Percentiles rank a stretch among this genome's conserved stretches.
Evolutionary conservation across 2,329 filamentous ascomycete species (phyloP).

Genomic region (Fusarium keratoplasticum): DNA sequence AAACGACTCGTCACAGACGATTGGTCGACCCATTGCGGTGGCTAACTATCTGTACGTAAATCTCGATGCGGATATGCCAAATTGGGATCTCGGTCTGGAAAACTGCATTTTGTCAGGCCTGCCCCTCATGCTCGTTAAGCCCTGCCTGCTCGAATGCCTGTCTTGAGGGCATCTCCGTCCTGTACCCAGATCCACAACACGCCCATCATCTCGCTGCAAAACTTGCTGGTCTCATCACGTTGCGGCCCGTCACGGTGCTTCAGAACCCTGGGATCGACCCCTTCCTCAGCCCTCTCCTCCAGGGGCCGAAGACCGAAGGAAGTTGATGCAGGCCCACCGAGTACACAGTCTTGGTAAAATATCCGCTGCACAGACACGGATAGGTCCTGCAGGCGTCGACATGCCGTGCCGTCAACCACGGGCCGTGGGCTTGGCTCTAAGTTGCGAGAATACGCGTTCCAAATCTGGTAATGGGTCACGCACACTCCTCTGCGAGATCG

Average conservation of each 20-base stretch:
- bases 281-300: slow-evolving; percentile 1
- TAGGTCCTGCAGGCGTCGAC: not conserved
- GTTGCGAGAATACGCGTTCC: slow-evolving; percentile 17
- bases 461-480: slow-evolving; percentile 30
- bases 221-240: slow-evolving; percentile 9
- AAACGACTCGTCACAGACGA: slow-evolving; percentile 5
- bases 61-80: slow-evolving; percentile 15
- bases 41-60: slow-evolving; percentile 27
- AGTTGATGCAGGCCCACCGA: not conserved
- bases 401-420: not conserved
- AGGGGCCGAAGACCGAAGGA: not conserved
- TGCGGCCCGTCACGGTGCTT: not conserved
- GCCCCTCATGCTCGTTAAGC: slow-evolving; percentile 7
- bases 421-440: slow-evolving; percentile 8
- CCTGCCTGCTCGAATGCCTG: not conserved
- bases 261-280: slow-evolving; percentile 15
- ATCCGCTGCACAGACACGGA: slow-evolving; percentile 16
- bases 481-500: slow-evolving; percentile 7
- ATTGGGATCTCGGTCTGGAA: slow-evolving; percentile 39
- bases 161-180: slow-evolving; percentile 14
- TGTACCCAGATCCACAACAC: slow-evolving; percentile 12
- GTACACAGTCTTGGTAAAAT: not conserved
- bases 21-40: slow-evolving; percentile 16
- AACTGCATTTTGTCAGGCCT: slow-evolving; percentile 25
- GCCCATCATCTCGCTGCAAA: not conserved